Percentiles rank a stretch among this genome's conserved stretches.
These are phyloP conservation scores for Uronychia binucleata DNA, from an alignment of 73 alveolate genomes.

Conservation along the genomic window DNA sequence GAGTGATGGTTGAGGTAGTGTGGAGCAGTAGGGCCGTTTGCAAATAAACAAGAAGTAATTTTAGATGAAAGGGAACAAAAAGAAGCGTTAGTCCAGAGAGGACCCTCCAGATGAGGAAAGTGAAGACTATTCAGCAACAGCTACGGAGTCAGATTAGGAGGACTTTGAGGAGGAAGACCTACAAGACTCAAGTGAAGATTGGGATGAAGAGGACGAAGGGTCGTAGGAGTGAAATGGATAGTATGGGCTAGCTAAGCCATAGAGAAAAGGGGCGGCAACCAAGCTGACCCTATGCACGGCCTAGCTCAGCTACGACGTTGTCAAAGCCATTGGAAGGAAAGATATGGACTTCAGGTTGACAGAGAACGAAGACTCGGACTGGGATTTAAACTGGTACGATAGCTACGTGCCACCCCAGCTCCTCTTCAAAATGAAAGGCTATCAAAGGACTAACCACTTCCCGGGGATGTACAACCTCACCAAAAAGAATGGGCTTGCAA, in stretches of 20 bases:
- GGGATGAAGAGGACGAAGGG: not conserved
- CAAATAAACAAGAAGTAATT: too few relatives aligned
- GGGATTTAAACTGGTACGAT: constrained; percentile 11
- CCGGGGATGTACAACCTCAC: constrained; percentile 62
- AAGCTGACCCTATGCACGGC: not conserved
- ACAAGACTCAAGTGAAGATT: not conserved
- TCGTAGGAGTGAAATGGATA: not conserved
- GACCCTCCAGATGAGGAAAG: too few relatives aligned
- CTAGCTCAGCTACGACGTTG: not conserved
- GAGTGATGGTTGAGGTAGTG: too few relatives aligned
- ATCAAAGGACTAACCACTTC: constrained; percentile 62
- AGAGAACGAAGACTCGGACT: constrained; percentile 2
- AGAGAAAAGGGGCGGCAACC: not conserved
- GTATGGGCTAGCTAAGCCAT: not conserved
- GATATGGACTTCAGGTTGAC: not conserved
- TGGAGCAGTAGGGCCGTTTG: too few relatives aligned
- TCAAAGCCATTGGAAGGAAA: not conserved
- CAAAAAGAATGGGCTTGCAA: constrained; percentile 46
- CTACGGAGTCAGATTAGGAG: not conserved
- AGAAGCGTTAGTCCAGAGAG: too few relatives aligned
- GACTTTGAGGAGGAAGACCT: not conserved
- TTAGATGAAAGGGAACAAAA: too few relatives aligned
- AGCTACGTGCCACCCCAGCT: not conserved
- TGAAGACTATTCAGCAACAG: not conserved
- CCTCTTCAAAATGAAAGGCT: constrained; percentile 3